A percentile compares a stretch with the other conserved stretches of the same genome.
Evolutionary conservation across 202 grass and related monocot genomes (phyloP).

Genomic region (Hordeum pubiflorum): DNA sequence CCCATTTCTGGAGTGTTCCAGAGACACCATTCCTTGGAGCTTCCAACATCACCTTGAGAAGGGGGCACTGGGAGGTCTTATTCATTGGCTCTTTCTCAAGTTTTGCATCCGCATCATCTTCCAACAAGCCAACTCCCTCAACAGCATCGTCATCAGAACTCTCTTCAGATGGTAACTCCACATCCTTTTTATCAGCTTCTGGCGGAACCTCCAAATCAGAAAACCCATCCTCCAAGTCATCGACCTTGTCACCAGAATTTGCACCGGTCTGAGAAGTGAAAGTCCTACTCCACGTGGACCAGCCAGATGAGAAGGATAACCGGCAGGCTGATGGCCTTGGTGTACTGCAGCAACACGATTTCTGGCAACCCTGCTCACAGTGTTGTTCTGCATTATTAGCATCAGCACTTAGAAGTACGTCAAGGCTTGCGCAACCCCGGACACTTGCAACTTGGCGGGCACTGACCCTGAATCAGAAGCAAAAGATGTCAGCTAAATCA

Average conservation of each 20-base stretch:
- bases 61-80: neutral
- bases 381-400: slow-evolving; percentile 25
- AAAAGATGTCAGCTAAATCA: neutral
- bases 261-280: slow-evolving; percentile 60
- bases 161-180: slow-evolving; percentile 35
- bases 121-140: slow-evolving; percentile 27
- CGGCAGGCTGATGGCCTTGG: slow-evolving; percentile 26
- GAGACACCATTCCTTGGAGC: slow-evolving; percentile 11
- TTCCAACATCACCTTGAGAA: slow-evolving; percentile 45
- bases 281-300: slow-evolving; percentile 32
- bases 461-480: slow-evolving; percentile 27
- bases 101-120: slow-evolving; percentile 38
- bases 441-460: slow-evolving; percentile 14
- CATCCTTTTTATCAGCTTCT: slow-evolving; percentile 36
- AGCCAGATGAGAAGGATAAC: slow-evolving; percentile 21
- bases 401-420: slow-evolving; percentile 12
- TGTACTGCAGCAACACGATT: slow-evolving; percentile 2
- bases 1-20: slow-evolving; percentile 52
- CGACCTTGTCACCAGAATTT: slow-evolving; percentile 45
- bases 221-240: slow-evolving; percentile 63
- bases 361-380: slow-evolving; percentile 9
- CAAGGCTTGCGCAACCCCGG: slow-evolving; percentile 9
- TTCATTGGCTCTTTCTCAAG: slow-evolving; percentile 25
- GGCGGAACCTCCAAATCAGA: slow-evolving; percentile 70
- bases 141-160: slow-evolving; percentile 40